Conservation (phyloP, 768 basidiomycete genomes). For the Pisolithus orientalis region DNA sequence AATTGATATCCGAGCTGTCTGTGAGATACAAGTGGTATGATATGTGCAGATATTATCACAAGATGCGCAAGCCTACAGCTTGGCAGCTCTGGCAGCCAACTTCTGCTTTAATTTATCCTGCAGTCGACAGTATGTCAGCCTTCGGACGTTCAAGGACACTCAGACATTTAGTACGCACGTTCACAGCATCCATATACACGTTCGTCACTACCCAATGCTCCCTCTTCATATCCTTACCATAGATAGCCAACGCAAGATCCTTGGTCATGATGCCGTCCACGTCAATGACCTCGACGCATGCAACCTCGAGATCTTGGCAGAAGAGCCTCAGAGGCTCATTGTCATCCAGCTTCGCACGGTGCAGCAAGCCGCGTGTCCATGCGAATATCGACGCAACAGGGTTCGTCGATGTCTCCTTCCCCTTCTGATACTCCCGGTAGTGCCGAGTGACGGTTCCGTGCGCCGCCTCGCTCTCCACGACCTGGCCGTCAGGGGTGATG, state of each 20-base stretch:
- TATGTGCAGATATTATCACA: not conserved
- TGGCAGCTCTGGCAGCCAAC: constrained; percentile 27
- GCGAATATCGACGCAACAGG: constrained; percentile 98
- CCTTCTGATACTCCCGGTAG: constrained; percentile 96
- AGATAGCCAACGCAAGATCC: constrained; percentile 91
- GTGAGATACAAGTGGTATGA: not conserved
- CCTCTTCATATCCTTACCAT: constrained; percentile 85
- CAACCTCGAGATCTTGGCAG: constrained; percentile 72
- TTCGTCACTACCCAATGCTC: constrained; percentile 97
- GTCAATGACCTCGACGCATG: constrained; percentile 91
- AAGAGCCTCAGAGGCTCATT: constrained; percentile 72
- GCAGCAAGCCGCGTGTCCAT: constrained; percentile 92
- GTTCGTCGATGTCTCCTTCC: constrained; percentile 96
- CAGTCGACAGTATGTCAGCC: constrained; percentile 10
- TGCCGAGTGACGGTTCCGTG: constrained; percentile 97
- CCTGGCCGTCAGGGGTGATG: constrained; percentile 88
- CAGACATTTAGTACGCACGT: constrained; percentile 44
- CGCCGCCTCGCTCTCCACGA: constrained; percentile 94
- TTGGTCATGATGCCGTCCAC: constrained; percentile 92
- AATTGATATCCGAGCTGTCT: constrained; percentile 5
- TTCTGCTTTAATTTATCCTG: constrained; percentile 43
- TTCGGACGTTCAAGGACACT: too few relatives aligned
- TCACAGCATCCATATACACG: constrained; percentile 89
- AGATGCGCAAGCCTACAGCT: constrained; percentile 4
- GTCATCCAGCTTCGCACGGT: constrained; percentile 86